Conservation (phyloP, 1,284 basidiomycete genomes). For the Irpex rosettiformis region DNA sequence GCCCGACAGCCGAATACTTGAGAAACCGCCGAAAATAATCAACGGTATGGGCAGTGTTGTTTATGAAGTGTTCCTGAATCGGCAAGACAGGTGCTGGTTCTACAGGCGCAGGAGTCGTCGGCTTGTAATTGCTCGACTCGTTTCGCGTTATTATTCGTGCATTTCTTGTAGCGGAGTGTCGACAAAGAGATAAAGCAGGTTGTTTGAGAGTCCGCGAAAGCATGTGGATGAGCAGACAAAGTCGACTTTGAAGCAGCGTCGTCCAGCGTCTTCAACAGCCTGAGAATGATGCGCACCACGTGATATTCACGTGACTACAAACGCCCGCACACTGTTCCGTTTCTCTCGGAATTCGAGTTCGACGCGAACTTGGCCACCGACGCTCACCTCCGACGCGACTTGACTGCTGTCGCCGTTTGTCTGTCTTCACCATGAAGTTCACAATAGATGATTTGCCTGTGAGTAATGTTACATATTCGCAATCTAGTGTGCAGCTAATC, state of each 20-base stretch:
- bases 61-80: constrained; percentile 32
- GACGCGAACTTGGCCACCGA: background rate
- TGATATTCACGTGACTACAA: background rate
- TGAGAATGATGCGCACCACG: background rate
- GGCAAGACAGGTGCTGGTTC: background rate
- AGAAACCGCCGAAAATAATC: constrained; percentile 36
- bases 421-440: constrained; percentile 77
- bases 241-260: background rate
- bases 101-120: background rate
- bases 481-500: constrained; percentile 10
- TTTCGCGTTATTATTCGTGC: background rate
- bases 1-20: constrained; percentile 37
- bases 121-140: background rate
- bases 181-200: constrained; percentile 4
- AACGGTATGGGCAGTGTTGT: constrained; percentile 33
- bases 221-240: constrained; percentile 10
- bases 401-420: background rate
- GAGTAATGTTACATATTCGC: constrained; percentile 20
- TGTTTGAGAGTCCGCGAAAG: constrained; percentile 7
- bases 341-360: background rate
- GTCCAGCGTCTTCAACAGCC: background rate
- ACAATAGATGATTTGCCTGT: constrained; percentile 93
- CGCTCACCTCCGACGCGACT: no score
- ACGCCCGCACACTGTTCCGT: background rate
- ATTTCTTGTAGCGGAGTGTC: background rate